Base-by-base conservation (phyloP, 2,329 filamentous ascomycete species). In the Ampelomyces quisqualis region DNA sequence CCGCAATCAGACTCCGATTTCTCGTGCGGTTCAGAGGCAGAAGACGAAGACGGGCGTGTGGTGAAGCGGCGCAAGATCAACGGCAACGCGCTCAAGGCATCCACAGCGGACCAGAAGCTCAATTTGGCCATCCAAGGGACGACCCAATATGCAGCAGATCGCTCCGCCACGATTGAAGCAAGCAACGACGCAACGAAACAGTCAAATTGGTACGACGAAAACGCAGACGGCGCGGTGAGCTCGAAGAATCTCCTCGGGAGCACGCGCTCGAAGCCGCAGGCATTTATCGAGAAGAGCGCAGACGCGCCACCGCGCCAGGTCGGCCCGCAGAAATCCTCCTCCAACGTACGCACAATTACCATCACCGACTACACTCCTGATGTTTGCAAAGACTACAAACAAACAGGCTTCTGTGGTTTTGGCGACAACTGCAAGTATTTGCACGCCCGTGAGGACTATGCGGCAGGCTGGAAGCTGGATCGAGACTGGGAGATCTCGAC, bases 391-490 rank as follows among this genome's bases (percentile, higher is more conserved):
- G 93, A 97, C 64, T 93, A 88, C 69, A 91, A 91, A 55, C 79
- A 87, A 58, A 93, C 67, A 1, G 67, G 67, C 1, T 69, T 82
- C 62, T 85, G 80, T 55, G 82, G 83, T 2, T 86, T 84, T 50
- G 85, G 86, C 19, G 88, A 93, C 64, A 83, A 77, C 47, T 95
- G 90, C 73, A 95, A 90, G 60, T 93, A 84, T 62, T 62, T 89
- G 0, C 88, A 93, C 60, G 81, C 81, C 4, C 75, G 88, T 43
- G 84, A 88, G 58, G 86, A 89, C 67, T 86, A 88, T 63, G 89
- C 91, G 57, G 86, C 90, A 64, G 93, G 93, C 2, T 98, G 93
- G 93, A 89, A 97, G 66, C 77, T 98, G 4, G 93, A 98, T 67
- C 79, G 80, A 37, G 91, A 97, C 34, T 98, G 93, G 93, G 93